Evolutionary conservation across 1,139 yeast genomes (phyloP).

Genomic region (Zygosaccharomyces sapae): DNA sequence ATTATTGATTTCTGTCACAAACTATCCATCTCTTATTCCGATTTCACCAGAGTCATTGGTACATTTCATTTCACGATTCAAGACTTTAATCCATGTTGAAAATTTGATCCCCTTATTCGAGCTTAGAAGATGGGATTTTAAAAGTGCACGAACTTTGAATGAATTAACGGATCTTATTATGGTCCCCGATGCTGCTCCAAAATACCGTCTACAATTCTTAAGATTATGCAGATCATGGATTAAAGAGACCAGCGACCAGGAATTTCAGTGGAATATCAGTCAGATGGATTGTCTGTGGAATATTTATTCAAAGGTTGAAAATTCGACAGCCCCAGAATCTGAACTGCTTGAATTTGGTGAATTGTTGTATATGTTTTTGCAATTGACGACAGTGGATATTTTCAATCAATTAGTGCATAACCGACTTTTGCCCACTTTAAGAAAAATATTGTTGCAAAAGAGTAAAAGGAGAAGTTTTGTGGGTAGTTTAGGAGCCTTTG

Average conservation of each 20-base stretch:
- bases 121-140: slow-evolving; percentile 1
- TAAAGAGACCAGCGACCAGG: not conserved
- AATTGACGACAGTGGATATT: slow-evolving; percentile 38
- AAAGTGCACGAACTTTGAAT: slow-evolving; percentile 3
- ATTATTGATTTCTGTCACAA: not conserved
- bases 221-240: slow-evolving; percentile 4
- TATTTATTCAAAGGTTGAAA: slow-evolving; percentile 6
- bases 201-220: slow-evolving; percentile 2
- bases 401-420: slow-evolving; percentile 10
- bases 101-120: slow-evolving; percentile 1
- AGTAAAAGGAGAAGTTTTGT: slow-evolving; percentile 31
- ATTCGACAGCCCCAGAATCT: not conserved
- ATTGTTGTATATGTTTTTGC: slow-evolving; percentile 32
- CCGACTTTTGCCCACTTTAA: slow-evolving; percentile 16
- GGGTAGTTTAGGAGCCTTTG: slow-evolving; percentile 13
- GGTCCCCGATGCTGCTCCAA: not conserved
- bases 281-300: not conserved
- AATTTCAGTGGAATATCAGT: not conserved
- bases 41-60: slow-evolving; percentile 5
- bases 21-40: slow-evolving; percentile 1
- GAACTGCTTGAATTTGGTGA: slow-evolving; percentile 6
- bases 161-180: slow-evolving; percentile 2
- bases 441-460: slow-evolving; percentile 19
- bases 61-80: slow-evolving; percentile 2
- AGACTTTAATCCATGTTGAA: slow-evolving; percentile 1